Conservation (phyloP, 164 flowering plant species). For the grape (Vitis vinifera) region ASM3070453v1 NC_081819.1:19790501-19791000, state of each 20-base stretch:
- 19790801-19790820: too few relatives aligned
- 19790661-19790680: constrained; percentile 14
- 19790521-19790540: constrained; percentile 8
- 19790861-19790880: too few relatives aligned
- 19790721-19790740: background rate
- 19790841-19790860: too few relatives aligned
- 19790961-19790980: constrained; percentile 18
- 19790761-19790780: background rate
- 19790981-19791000: background rate
- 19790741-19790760: background rate
- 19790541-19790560: constrained; percentile 1
- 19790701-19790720: background rate
- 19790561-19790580: constrained; percentile 2
- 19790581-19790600: constrained; percentile 13
- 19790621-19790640: constrained; percentile 28
- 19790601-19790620: constrained; percentile 18
- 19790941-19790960: constrained; percentile 34
- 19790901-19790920: too few relatives aligned
- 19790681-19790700: constrained; percentile 14
- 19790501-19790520: constrained; percentile 15
- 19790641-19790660: constrained; percentile 9
- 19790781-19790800: background rate
- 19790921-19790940: background rate
- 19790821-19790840: too few relatives aligned
- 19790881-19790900: too few relatives aligned